A percentile compares a stretch with the other conserved stretches of the same genome.
These are phyloP conservation scores for Halenospora varia DNA, from an alignment of 495 filamentous ascomycete species.

Conservation along the genomic window DNA sequence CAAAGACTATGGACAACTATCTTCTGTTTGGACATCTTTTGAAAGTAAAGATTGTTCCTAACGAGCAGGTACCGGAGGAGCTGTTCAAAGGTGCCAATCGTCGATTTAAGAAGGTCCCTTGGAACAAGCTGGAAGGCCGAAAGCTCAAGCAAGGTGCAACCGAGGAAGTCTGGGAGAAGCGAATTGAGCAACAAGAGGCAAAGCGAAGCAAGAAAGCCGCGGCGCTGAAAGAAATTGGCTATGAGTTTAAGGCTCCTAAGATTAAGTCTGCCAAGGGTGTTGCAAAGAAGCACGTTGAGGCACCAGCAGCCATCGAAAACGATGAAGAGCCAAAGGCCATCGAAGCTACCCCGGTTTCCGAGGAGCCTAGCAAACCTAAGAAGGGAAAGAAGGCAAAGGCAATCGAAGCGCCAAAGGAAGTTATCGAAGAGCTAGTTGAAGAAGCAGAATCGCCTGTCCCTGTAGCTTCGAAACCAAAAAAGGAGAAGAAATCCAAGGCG, in stretches of 20 bases:
- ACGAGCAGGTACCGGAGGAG: constrained; percentile 70
- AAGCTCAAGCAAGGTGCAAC: constrained; percentile 64
- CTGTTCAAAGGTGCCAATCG: constrained; percentile 85
- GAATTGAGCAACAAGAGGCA: constrained; percentile 64
- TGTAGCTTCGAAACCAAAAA: constrained; percentile 1
- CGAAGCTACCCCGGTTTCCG: constrained; percentile 7
- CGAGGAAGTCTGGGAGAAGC: constrained; percentile 71
- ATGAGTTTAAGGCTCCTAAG: constrained; percentile 73
- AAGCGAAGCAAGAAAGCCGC: constrained; percentile 60
- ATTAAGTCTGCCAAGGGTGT: constrained; percentile 65
- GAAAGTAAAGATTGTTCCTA: constrained; percentile 73
- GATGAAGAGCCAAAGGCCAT: constrained; percentile 32
- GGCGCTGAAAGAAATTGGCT: constrained; percentile 76
- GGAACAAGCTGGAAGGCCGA: constrained; percentile 75
- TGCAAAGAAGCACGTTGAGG: constrained; percentile 30
- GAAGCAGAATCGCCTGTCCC: background rate
- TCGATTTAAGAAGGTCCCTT: constrained; percentile 82
- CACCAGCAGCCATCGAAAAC: constrained; percentile 8
- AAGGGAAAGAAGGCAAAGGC: constrained; percentile 17
- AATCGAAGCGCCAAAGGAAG: background rate
- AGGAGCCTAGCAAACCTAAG: constrained; percentile 5
- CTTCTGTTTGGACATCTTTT: constrained; percentile 90
- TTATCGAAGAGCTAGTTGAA: background rate
- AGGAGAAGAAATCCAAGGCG: constrained; percentile 15
- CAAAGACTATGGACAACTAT: constrained; percentile 96